Evolutionary conservation across 257 asterid genomes (phyloP), one percentile per base, ranked within the genome.

Genomic region (Nicotiana sylvestris): DNA sequence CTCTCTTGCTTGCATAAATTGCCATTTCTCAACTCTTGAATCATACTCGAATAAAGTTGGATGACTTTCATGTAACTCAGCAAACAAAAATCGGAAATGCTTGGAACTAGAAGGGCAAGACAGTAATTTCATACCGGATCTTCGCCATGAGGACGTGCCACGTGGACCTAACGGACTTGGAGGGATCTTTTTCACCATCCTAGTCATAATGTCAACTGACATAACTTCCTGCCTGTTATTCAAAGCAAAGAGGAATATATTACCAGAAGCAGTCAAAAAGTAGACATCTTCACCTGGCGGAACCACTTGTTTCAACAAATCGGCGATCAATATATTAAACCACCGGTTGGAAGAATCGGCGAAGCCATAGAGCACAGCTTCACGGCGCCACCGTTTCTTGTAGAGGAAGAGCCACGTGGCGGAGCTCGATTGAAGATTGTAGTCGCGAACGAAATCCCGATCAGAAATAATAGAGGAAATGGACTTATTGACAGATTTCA

Each of bases 271-370:
- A 4, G 91, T 83, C 82, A 89, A 65, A 78, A 87, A 79, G 39
- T 89, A 89, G 25, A 89, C 86, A 69, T 89, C 91, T 61, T 87
- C 90, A 17, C 91, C 88, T 0, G 89, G 88, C 17, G 91, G 89
- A 70, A 87, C 87, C 55, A 84, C 82, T 16, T 83, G 49, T 76
- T 87, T 87, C 67, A 89, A 33, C 70, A 87, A 29, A 64, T 87
- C 87, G 5, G 82, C 82, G 1, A 89, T 84, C 74, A 66, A 15
- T 58, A 87, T 82, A 16, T 84, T 85, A 85, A 89, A 87, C 90
- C 90, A 87, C 12, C 85, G 85, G 12, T 81, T 67, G 43, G 87
- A 87, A 53, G 79, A 66, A 25, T 81, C 69, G 7, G 88, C 53
- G 51, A 82, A 82, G 74, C 91, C 91, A 9, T 89, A 87, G 37